Evolutionary conservation across 169 alveolate genomes (phyloP).

Genomic region (Plasmodium gallinaceum): DNA sequence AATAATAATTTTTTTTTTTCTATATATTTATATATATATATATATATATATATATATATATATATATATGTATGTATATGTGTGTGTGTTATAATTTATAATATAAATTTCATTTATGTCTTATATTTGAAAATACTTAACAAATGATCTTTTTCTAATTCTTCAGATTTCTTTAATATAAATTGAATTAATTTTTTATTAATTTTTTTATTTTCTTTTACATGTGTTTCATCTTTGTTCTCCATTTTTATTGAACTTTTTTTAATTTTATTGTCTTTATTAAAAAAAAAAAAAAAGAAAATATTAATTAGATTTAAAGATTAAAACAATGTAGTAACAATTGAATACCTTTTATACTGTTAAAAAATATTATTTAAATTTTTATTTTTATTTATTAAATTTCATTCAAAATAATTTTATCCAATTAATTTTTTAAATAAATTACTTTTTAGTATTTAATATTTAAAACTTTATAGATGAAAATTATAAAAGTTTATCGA

Average conservation of each 20-base stretch:
- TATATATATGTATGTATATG: neutral
- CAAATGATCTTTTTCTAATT: conserved; percentile 61
- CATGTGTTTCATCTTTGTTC: conserved; percentile 1
- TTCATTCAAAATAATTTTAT: too few relatives aligned
- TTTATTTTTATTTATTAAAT: too few relatives aligned
- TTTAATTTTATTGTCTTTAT: neutral
- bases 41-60: conserved; percentile 9
- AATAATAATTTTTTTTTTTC: neutral
- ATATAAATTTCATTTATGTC: neutral
- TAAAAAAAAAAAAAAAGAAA: neutral
- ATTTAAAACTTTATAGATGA: too few relatives aligned
- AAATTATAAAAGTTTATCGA: too few relatives aligned
- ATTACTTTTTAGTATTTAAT: too few relatives aligned
- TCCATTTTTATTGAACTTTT: conserved; percentile 6
- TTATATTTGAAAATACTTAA: conserved; percentile 40
- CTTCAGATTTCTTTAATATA: conserved; percentile 67
- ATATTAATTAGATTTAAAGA: neutral
- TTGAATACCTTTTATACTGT: too few relatives aligned
- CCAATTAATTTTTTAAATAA: too few relatives aligned
- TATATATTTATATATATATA: neutral
- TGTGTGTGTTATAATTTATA: neutral
- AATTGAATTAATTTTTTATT: conserved; percentile 61
- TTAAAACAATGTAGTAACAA: too few relatives aligned
- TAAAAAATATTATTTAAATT: too few relatives aligned
- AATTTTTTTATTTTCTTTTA: conserved; percentile 17